Conservation (phyloP, 2,329 filamentous ascomycete species). For the Trichoderma atrobrunneum region DNA sequence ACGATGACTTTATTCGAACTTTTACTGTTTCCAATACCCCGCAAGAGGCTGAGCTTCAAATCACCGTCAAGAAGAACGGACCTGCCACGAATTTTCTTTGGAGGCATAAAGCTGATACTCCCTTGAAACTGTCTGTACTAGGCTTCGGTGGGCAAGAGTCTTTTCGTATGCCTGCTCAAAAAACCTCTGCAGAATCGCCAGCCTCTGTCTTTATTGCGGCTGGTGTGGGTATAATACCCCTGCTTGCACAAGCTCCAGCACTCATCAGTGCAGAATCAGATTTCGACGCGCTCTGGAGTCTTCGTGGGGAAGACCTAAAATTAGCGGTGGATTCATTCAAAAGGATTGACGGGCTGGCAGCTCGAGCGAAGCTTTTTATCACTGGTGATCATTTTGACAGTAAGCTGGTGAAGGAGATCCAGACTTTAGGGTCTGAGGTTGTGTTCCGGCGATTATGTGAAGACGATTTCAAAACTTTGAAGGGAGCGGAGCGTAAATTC, state of each 20-base stretch:
- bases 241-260: conserved; percentile 63
- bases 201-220: conserved; percentile 65
- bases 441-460: conserved; percentile 38
- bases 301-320: conserved; percentile 58
- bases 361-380: conserved; percentile 59
- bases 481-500: conserved; percentile 45
- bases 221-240: conserved; percentile 79
- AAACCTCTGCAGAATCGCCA: conserved; percentile 9
- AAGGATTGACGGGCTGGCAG: conserved; percentile 49
- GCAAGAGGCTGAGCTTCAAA: conserved; percentile 55
- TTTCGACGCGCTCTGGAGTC: conserved; percentile 66
- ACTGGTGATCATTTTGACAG: conserved; percentile 43
- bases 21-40: conserved; percentile 73
- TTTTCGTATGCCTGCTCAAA: conserved; percentile 37
- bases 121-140: conserved; percentile 63
- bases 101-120: conserved; percentile 48
- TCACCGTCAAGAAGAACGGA: conserved; percentile 70
- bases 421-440: conserved; percentile 35
- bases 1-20: conserved; percentile 79
- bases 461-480: conserved; percentile 43
- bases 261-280: conserved; percentile 38
- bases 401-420: conserved; percentile 29
- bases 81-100: conserved; percentile 65
- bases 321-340: conserved; percentile 60
- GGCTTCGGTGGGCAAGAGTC: conserved; percentile 66